Evolutionary conservation across 2,329 filamentous ascomycete species (phyloP).

Genomic region (Ustulina deusta): DNA sequence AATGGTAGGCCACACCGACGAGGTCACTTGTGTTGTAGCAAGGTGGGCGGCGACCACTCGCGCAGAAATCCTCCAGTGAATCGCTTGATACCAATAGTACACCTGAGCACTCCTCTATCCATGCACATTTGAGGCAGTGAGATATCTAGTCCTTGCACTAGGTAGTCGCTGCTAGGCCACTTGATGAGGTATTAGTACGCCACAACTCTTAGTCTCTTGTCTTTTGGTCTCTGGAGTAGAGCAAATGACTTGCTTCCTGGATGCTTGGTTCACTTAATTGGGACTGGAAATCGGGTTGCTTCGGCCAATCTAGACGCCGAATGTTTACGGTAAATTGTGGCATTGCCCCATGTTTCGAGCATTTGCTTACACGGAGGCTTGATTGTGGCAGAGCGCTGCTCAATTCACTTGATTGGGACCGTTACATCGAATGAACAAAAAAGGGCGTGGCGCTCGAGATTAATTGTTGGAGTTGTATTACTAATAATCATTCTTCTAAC

Average conservation of each 20-base stretch:
- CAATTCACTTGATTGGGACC: not conserved
- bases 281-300: not conserved
- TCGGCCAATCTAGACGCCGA: not conserved
- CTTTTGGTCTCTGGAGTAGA: not conserved
- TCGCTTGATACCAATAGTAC: not conserved
- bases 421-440: not conserved
- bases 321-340: not conserved
- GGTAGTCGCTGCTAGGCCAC: not conserved
- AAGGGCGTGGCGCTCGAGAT: not conserved
- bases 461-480: constrained; percentile 23
- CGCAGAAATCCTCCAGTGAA: not conserved
- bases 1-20: not conserved
- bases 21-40: not conserved
- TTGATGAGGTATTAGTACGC: not conserved
- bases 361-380: not conserved
- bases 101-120: not conserved
- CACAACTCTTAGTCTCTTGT: not conserved
- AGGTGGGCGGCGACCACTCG: not conserved
- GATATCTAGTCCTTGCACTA: not conserved
- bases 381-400: not conserved
- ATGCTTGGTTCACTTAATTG: not conserved
- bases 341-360: not conserved
- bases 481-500: constrained; percentile 30
- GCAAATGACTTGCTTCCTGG: not conserved
- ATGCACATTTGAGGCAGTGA: not conserved